Evolutionary conservation across 305 asterid species (phyloP), one percentile per base, ranked within the genome.

Genomic region (Petunia hybrid): DNA sequence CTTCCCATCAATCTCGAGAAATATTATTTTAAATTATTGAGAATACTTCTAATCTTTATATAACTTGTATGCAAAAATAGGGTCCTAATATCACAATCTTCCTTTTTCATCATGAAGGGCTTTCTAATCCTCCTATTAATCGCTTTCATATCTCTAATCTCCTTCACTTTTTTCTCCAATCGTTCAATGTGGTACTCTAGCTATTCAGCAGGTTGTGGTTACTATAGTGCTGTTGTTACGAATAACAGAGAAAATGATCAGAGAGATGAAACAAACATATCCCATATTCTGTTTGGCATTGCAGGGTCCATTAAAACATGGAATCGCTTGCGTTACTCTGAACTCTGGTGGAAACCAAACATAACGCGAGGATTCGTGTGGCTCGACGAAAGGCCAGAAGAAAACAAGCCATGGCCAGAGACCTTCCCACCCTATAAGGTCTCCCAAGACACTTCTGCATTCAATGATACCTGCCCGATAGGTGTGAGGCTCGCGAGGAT

Each of bases 251-350:
- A 39, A 0, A 65, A 41, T 3, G 31, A 22, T 22, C 31, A 22
- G 31, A 22, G 31, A 22, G 31, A 22, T 22, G 31, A 22, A 22
- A 92, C 97, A 1, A 76, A 88, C 80, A 79, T 92, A 5, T 90
- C 97, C 13, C 97, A 94, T 84, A 62, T 94, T 39, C 85, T 89
- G 1, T 94, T 94, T 73, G 98, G 97, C 81, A 86, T 94, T 45
- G 93, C 97, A 10, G 98, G 97, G 56, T 94, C 98, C 0, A 87
- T 91, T 12, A 84, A 82, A 80, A 94, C 93, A 4, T 91, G 97
- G 98, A 35, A 83, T 1, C 94, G 98, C 46, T 91, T 92, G 75
- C 91, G 41, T 12, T 94, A 91, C 86, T 80, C 82, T 22, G 94
- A 90, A 39, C 31, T 22, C 31, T 22, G 31, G 31, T 22, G 31